Evolutionary conservation across 345 rosid species (phyloP), one percentile per base, ranked within the genome.

Genomic region (Salix suchowensis): DNA sequence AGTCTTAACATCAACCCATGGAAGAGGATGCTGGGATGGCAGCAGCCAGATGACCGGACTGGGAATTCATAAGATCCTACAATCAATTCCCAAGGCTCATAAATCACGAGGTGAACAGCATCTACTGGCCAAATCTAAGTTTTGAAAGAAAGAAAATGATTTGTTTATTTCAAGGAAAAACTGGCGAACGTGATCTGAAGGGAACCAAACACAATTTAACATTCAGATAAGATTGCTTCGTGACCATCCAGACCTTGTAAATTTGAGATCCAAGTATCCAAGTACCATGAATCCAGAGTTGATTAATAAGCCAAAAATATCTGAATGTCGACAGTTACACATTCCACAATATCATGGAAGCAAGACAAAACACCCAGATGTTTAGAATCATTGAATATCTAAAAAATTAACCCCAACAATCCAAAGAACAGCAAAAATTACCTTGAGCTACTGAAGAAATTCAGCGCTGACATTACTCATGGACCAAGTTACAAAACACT

Each of bases 381-480:
- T 39, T 76, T 6, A 24, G 70, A 61, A 50, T 39, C 28, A 46
- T n/a, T 76, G 30, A 68, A 5, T 12, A 16, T 26, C 5, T 16
- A 62, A 65, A 65, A n/a, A n/a, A 40, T 60, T 26, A 28, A 60
- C 37, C 32, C 39, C 16, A 65, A 66, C 34, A 76, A 40, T 42
- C 68, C 68, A 60, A 46, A 9, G 39, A 77, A 24, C 54, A 68
- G 21, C 16, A 42, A 68, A 66, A 67, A 67, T 75, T 75, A 52
- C 60, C 48, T 67, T 50, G 54, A 39, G 48, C 71, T 58, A 67
- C 10, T 4, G 19, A 62, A 76, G 65, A 67, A 34, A 40, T 67
- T 71, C 15, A 50, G 65, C 32, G 52, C 36, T 1, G 19, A 48
- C 42, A 61, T 61, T 40, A 44, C 39, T 23, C 73, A 46, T 1